Base-by-base conservation (phyloP, 2,329 filamentous ascomycete genomes). In the Teratosphaeria zuluensis region DNA sequence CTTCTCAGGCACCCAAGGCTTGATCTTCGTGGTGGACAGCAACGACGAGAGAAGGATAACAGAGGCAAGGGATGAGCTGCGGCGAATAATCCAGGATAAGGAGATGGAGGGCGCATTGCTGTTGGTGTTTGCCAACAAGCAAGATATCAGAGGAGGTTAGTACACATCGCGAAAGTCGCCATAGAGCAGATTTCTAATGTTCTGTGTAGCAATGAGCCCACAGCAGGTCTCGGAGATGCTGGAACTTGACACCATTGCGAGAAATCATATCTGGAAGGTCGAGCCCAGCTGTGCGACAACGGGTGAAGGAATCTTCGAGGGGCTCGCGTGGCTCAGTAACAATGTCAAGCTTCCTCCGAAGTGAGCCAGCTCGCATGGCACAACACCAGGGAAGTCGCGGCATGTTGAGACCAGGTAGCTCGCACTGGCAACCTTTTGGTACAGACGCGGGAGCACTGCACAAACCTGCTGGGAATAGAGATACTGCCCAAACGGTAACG, bases 11-110 rank as follows among this genome's bases (percentile, higher is more conserved):
- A 99, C 94, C 69, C 94, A 99, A 80, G 94, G 94, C 77, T 92
- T 99, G 78, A 97, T 99, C 81, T 99, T 99, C 84, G 94, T 99
- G 70, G 91, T 99, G 75, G 94, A 99, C 81, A 92, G 88, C 81
- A 96, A 96, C 80, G 94, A 99, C 85, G 89, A 91, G 76, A 92
- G 95, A 78, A 91, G 94, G 86, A 89, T 99, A 73, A 89, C 94
- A 69, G 94, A 99, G 83, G 94, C 94, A 72, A 86, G 90, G 65
- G 91, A 95, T 78, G 94, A 99, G 79, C 83, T 99, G 73, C 90
- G 95, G 78, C 88, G 94, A 76, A 99, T 99, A 86, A 86, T 99
- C 77, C 95, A 97, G 80, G 94, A 99, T 80, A 89, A 96, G 68
- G 94, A 99, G 82, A 90, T 99, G 78, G 89, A 92, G 76, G 94